Evolutionary conservation across 2,329 filamentous ascomycete species (phyloP), one percentile per base, ranked within the genome.

Genomic region (Polytolypa hystricis): DNA sequence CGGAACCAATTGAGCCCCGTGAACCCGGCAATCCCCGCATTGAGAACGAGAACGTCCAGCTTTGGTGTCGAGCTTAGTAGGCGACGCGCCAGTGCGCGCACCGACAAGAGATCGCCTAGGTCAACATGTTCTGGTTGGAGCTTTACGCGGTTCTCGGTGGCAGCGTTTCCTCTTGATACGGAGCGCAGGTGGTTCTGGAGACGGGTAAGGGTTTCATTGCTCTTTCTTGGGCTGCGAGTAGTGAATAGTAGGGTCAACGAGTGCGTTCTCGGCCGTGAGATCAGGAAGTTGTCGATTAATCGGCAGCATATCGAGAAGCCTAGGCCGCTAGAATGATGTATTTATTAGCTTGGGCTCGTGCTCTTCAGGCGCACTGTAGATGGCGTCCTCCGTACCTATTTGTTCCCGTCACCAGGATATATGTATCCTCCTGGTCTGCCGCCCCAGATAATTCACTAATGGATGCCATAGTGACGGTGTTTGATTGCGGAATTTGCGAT

Each of bases 1-100:
- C 52, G 49, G 1, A 65, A 58, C 75, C 78, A 95, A 56, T 84
- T 64, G 40, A 93, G 56, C n/a, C 83, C 84, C 1, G 68, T 73
- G 82, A 85, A 94, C 2, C 84, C 86, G 15, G 86, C 85, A 26
- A 89, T 80, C 0, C 87, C 91, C 11, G 89, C 89, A 58, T 95
- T 95, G 55, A 84, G 79, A 25, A 96, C 69, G 15, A 91, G 68
- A 2, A 73, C 73, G 58, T 96, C 85, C 19, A 98, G 67, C 44
- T 79, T 77, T 2, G 83, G 79, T 27, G 85, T 51, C 27, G 55
- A 55, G 37, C 56, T 39, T 32, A 68, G 53, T 40, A 80, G 54
- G 42, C 64, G 60, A 42, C 66, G 61, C 27, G 70, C 64, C 21
- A 79, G 56, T 19, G 62, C 56, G 48, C 74, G 69, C 26, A 77